Evolutionary conservation across 305 asterid species (phyloP).

Genomic region (Stenogyne calaminthoides): DNA sequence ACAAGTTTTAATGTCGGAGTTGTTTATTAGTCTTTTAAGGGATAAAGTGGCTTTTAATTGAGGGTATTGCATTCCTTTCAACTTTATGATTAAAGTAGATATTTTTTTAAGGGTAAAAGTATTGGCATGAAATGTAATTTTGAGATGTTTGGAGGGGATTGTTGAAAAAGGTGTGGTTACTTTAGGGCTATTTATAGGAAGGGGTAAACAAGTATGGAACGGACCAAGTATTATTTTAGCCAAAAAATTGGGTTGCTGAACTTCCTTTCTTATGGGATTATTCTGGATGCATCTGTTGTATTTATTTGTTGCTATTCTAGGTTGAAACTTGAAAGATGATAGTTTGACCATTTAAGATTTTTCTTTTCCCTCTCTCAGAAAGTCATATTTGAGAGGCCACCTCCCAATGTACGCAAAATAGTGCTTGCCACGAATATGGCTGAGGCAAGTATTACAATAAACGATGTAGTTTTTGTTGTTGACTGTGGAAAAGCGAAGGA

Average conservation of each 20-base stretch:
- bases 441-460: slow-evolving; percentile 98
- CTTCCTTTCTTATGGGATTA: slow-evolving; percentile 9
- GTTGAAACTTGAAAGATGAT: slow-evolving; percentile 4
- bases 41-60: too few species aligned
- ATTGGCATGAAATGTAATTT: too few species aligned
- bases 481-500: slow-evolving; percentile 99
- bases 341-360: slow-evolving; percentile 31
- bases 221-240: too few species aligned
- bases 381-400: slow-evolving; percentile 95
- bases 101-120: too few species aligned
- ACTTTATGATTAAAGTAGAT: too few species aligned
- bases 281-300: slow-evolving; percentile 4
- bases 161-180: too few species aligned
- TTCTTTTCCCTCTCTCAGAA: slow-evolving; percentile 51
- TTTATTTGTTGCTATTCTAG: slow-evolving; percentile 14
- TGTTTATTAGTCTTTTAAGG: too few species aligned
- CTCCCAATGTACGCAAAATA: slow-evolving; percentile 90
- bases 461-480: slow-evolving; percentile 94
- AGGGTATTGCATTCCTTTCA: too few species aligned
- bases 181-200: too few species aligned
- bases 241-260: slow-evolving; percentile 3
- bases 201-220: too few species aligned
- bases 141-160: too few species aligned
- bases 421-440: slow-evolving; percentile 99
- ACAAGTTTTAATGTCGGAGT: too few species aligned